These are phyloP conservation scores for Mortierella sp. DNA, from an alignment of 371 early-diverging fungal species.

Conservation along the genomic window DNA sequence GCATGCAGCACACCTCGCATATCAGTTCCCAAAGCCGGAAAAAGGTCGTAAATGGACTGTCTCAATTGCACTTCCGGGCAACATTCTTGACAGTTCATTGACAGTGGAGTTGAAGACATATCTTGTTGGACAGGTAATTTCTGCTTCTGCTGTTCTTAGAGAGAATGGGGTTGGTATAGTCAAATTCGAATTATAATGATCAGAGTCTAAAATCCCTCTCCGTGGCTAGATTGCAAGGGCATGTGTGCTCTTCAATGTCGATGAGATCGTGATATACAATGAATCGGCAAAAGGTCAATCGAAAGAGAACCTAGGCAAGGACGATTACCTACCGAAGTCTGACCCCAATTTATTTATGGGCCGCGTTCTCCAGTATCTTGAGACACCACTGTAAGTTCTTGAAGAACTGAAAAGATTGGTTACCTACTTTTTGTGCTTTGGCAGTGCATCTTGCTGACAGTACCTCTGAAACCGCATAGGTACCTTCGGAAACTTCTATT, in stretches of 20 bases:
- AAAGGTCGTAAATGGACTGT: conserved; percentile 68
- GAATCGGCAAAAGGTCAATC: conserved; percentile 55
- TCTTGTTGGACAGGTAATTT: conserved; percentile 75
- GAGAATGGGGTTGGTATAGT: not conserved
- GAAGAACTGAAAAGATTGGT: not conserved
- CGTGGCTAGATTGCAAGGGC: conserved; percentile 67
- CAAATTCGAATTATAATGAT: too few species aligned
- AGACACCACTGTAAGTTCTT: conserved; percentile 67
- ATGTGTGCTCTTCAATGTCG: conserved; percentile 70
- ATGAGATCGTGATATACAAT: conserved; percentile 79
- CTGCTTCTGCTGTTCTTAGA: too few species aligned
- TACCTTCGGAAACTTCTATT: conserved; percentile 74
- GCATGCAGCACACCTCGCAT: conserved; percentile 40
- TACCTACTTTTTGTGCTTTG: too few species aligned
- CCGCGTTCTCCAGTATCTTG: conserved; percentile 73
- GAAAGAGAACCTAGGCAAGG: conserved; percentile 41
- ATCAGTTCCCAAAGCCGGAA: conserved; percentile 33
- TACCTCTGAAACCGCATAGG: conserved; percentile 24
- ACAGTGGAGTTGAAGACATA: conserved; percentile 78
- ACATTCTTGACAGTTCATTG: conserved; percentile 75
- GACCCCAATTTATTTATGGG: conserved; percentile 73
- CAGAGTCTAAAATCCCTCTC: too few species aligned
- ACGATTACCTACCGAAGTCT: conserved; percentile 48
- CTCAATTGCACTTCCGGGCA: conserved; percentile 77
- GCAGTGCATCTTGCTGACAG: too few species aligned